Evolutionary conservation across 2,329 filamentous ascomycete species (phyloP), one percentile per base, ranked within the genome.

Genomic region (Calonectria henricotiae): DNA sequence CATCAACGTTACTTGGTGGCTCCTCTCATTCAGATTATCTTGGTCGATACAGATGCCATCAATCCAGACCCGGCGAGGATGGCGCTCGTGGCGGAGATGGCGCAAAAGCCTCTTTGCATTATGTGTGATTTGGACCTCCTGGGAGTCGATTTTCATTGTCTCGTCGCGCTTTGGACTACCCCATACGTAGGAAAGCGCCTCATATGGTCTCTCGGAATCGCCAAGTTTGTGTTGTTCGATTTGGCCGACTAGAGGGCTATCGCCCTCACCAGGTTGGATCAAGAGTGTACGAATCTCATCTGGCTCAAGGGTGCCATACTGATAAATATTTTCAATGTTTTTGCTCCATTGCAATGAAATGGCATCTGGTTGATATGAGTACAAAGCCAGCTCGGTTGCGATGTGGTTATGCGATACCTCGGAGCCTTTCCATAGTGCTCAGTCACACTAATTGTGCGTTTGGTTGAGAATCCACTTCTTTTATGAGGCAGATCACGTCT

Each of bases 171-270:
- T 46, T 23, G 43, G 43, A 12, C 43, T 46, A 8, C 43, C 43
- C 43, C 43, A 46, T n/a, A 46, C 43, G 43, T 46, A 46, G 7
- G 43, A 46, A 23, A 46, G 43, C 7, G 43, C 43, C 12, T 46
- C 43, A 20, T 46, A 46, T 1, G 43, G 43, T 8, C 20, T 9
- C 43, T 46, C 43, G 11, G 43, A 8, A 11, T 46, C 43, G n/a
- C 43, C 43, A 12, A 46, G 43, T 46, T 46, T 46, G n/a, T 46
- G 43, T 12, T 46, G 43, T n/a, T 46, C 43, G n/a, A 46, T 46
- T 46, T 46, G 43, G 43, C 43, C 43, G 23, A 46, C 23, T 5
- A 46, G 43, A 46, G 43, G 43, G 43, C 43, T 46, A 20, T 20
- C 43, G 8, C 20, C 9, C n/a, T 9, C n/a, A 23, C 43, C n/a